phyloP scores from a whole-genome alignment of 108 stramenopile species.

The Licmophora abbreviata region DNA sequence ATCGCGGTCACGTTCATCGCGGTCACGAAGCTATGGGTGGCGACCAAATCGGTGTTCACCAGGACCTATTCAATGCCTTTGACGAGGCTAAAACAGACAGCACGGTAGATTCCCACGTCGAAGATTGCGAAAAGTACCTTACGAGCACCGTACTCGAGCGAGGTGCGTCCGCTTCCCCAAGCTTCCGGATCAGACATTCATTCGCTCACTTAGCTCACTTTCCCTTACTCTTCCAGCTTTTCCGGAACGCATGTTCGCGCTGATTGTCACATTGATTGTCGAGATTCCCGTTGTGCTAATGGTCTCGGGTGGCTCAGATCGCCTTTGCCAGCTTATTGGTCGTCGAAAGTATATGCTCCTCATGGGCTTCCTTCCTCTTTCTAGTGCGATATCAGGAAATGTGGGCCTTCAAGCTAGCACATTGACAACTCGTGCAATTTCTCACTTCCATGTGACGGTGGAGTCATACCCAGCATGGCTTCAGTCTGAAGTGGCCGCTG shows the following conservation, averaged over 20 bases:
- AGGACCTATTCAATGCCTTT: no score
- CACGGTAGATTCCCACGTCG: no score
- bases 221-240: no score
- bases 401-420: constrained; percentile 61
- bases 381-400: constrained; percentile 60
- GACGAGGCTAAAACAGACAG: constrained; percentile 8
- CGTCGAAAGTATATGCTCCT: constrained; percentile 39
- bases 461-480: constrained; percentile 42
- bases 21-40: no score
- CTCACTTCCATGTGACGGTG: constrained; percentile 29
- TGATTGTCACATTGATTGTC: constrained; percentile 43
- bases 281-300: constrained; percentile 59
- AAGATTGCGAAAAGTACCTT: constrained; percentile 24
- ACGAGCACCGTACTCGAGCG: constrained; percentile 23
- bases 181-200: no score
- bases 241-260: constrained; percentile 48
- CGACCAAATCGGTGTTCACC: no score
- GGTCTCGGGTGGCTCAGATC: constrained; percentile 51
- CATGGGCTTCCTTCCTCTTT: constrained; percentile 45
- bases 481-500: constrained; percentile 38
- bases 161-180: no score
- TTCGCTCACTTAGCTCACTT: no score
- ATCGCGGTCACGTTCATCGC: no score
- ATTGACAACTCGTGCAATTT: constrained; percentile 49
- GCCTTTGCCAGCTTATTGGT: constrained; percentile 44